Evolutionary conservation across 139 green algal species (phyloP), one percentile per base, ranked within the genome.

Genomic region (Pleodorina starrii): DNA sequence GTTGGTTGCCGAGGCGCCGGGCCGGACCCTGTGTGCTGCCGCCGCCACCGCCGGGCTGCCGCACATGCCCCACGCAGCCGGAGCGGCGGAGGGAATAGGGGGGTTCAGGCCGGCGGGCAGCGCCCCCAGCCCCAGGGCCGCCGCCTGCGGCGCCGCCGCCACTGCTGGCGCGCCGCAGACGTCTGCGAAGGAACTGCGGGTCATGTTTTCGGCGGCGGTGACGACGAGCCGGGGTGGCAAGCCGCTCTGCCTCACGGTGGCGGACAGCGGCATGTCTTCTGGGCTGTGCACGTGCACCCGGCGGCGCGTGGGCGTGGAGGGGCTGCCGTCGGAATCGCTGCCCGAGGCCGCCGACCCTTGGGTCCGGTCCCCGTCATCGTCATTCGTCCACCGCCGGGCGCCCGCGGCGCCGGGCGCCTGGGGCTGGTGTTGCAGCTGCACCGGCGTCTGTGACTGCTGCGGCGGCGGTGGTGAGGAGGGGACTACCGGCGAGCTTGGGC

Each of bases 211-310:
- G 35, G 44, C 79, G 9, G 54, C 54, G 10, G 29, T 66, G 5
- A 68, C 81, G 0, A 32, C 81, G 42, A 87, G 29, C 42, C 81
- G 42, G 11, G 81, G 9, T 29, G 81, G 9, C 29, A 46, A 42
- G 12, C 48, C 1, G 80, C 43, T 51, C 4, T 79, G 43, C 32
- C 40, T 43, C 1, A 21, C 82, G n/a, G 63, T 60, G 9, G 63
- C 40, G 6, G 82, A 88, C 1, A 88, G 66, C n/a, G 82, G 82
- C 82, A 88, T 79, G 46, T 88, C 82, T 48, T 88, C 82, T 21
- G 82, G 66, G 68, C 66, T 69, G 6, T 25, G 46, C 23, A 69
- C 11, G 44, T 69, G 66, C 32, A 79, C 5, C 19, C 46, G 63
- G 7, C 43, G 43, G 66, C 38, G 7, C 5, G 82, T 48, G 35